Evolutionary conservation across 2,329 filamentous ascomycete species (phyloP).

Genomic region (Fonsecaea erecta): DNA sequence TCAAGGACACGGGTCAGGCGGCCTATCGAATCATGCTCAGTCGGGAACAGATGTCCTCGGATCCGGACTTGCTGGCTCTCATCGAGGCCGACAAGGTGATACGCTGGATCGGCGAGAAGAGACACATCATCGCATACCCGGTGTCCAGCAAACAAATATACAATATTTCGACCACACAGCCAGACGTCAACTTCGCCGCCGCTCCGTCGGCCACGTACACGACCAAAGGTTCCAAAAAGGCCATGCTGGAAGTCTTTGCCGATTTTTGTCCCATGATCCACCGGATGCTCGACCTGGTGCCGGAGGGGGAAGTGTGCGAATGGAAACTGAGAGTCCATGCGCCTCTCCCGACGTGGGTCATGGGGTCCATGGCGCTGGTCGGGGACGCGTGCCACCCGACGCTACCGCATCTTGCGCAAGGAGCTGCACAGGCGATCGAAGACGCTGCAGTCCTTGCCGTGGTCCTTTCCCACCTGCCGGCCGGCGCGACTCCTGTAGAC

Average conservation of each 20-base stretch:
- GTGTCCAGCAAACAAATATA: constrained; percentile 67
- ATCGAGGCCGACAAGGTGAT: constrained; percentile 62
- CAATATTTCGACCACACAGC: constrained; percentile 68
- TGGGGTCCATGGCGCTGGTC: constrained; percentile 58
- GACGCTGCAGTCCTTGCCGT: constrained; percentile 63
- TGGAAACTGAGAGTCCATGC: constrained; percentile 68
- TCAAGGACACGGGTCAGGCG: constrained; percentile 57
- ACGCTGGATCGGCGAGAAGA: constrained; percentile 68
- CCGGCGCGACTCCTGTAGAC: constrained; percentile 47
- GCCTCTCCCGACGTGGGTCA: constrained; percentile 66
- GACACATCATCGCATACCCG: constrained; percentile 71
- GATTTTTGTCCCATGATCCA: constrained; percentile 67
- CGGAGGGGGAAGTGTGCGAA: constrained; percentile 68
- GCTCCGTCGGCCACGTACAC: constrained; percentile 66
- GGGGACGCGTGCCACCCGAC: constrained; percentile 68
- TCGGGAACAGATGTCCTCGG: constrained; percentile 50
- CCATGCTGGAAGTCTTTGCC: constrained; percentile 63
- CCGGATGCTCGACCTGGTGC: constrained; percentile 64
- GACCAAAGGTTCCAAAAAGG: constrained; percentile 63
- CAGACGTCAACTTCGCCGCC: constrained; percentile 63
- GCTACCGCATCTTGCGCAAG: constrained; percentile 67
- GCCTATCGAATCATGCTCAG: constrained; percentile 62
- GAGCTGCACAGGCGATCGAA: constrained; percentile 68
- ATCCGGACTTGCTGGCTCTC: constrained; percentile 60
- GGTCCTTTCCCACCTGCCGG: constrained; percentile 55